phyloP scores from a whole-genome alignment of 1,139 yeast genomes.

The Scheffersomyces titani region DNA sequence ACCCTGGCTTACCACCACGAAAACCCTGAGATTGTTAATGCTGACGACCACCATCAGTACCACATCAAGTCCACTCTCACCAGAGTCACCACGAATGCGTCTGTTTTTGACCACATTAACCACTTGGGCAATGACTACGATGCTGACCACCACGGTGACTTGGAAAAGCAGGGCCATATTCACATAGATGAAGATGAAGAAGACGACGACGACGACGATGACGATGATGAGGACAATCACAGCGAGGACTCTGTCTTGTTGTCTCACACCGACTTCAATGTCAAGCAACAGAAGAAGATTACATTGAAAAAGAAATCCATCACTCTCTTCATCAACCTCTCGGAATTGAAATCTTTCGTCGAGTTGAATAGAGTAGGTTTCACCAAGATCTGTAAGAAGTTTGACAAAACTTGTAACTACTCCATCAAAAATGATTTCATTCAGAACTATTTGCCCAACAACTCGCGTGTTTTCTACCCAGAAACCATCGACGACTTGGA shows the following conservation, averaged over 20 bases:
- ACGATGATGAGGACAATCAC: slow-evolving; percentile 39
- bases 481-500: slow-evolving; percentile 49
- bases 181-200: slow-evolving; percentile 23
- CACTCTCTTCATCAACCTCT: slow-evolving; percentile 67
- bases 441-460: slow-evolving; percentile 41
- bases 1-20: slow-evolving; percentile 27
- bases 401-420: slow-evolving; percentile 77
- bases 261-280: slow-evolving; percentile 47
- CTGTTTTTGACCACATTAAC: slow-evolving; percentile 29
- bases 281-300: slow-evolving; percentile 55
- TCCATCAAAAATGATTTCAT: slow-evolving; percentile 56
- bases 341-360: slow-evolving; percentile 80
- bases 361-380: slow-evolving; percentile 88
- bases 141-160: slow-evolving; percentile 19
- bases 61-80: slow-evolving; percentile 25
- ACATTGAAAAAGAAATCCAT: slow-evolving; percentile 70
- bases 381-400: slow-evolving; percentile 84
- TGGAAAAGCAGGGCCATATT: slow-evolving; percentile 14
- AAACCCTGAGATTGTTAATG: slow-evolving; percentile 15
- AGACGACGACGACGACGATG: slow-evolving; percentile 43
- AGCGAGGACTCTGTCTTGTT: slow-evolving; percentile 41
- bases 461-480: slow-evolving; percentile 47
- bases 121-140: slow-evolving; percentile 22
- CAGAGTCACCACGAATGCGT: slow-evolving; percentile 31
- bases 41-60: slow-evolving; percentile 26